Percentiles rank a stretch among this genome's conserved stretches.
Evolutionary conservation across 176 grass and related monocot species (phyloP).

Genomic region (Oryza punctata): DNA sequence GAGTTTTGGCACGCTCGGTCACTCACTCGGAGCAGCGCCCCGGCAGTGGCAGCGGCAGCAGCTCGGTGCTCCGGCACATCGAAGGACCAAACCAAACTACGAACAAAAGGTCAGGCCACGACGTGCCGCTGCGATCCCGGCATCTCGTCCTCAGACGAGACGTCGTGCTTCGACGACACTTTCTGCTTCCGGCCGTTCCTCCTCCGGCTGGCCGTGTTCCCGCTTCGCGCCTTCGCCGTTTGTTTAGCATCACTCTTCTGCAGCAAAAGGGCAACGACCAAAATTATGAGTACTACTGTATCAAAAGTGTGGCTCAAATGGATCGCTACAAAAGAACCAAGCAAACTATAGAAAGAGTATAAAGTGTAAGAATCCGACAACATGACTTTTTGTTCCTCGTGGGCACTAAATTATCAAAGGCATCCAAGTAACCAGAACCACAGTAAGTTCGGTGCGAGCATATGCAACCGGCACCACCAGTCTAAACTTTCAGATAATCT

Average conservation of each 20-base stretch:
- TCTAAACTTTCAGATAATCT: conserved; percentile 19
- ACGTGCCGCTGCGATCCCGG: conserved; percentile 9
- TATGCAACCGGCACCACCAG: conserved; percentile 13
- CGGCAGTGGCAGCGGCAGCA: background rate
- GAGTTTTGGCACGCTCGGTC: background rate
- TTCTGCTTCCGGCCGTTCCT: conserved; percentile 55
- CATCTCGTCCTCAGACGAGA: conserved; percentile 41
- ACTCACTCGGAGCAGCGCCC: background rate
- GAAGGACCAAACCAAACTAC: background rate
- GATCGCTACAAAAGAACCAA: background rate
- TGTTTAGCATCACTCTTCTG: conserved; percentile 38
- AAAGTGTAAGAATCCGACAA: background rate
- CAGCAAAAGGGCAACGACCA: conserved; percentile 15
- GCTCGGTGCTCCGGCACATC: background rate
- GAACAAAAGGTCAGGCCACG: conserved; percentile 6
- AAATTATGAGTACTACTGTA: background rate
- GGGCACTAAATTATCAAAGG: background rate
- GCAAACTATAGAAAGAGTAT: background rate
- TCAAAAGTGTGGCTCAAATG: background rate
- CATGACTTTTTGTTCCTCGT: background rate
- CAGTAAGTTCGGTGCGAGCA: conserved; percentile 4
- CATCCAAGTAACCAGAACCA: background rate
- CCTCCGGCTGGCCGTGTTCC: conserved; percentile 25
- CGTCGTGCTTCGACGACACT: conserved; percentile 48
- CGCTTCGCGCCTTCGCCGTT: conserved; percentile 18